Evolutionary conservation across 495 filamentous ascomycete species (phyloP), one percentile per base, ranked within the genome.

Genomic region (Rusavskia elegans): DNA sequence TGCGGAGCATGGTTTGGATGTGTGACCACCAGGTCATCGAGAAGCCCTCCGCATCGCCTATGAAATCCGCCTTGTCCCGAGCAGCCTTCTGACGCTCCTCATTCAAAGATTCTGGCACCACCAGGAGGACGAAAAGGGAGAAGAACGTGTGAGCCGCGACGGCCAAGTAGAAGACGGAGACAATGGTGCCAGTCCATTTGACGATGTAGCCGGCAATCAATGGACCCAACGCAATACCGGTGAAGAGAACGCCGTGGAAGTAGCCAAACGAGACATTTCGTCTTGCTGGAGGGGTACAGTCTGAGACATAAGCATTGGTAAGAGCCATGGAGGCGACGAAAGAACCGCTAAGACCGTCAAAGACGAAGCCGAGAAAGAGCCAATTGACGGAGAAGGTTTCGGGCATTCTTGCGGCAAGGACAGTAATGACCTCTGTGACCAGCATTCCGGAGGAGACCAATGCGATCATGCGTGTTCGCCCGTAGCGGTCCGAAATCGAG

Each of bases 221-320:
- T 2, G 92, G 92, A 0, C 92, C 92, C 13, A 84, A 54, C 5
- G 92, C 89, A 45, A 96, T 80, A 25, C 92, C 92, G 9, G 77
- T 73, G 60, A 95, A 98, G 16, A 98, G 71, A 58, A 81, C 82
- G 14, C 86, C 88, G 59, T 96, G 87, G 54, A 95, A 83, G 57
- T 85, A 87, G 3, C 85, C 89, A 64, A 98, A 95, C 21, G 81
- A 79, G n/a, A 92, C 83, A 45, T 82, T 86, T 19, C 92, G 78
- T 54, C 77, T 76, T 27, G 81, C 79, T 0, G 87, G 84, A 16
- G 80, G 70, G 13, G 92, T 90, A 65, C 87, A 95, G 62, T 98
- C 92, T 39, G 85, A 77, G 6, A 82, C 83, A 63, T 97, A 98
- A 0, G 90, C 83, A 60, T 89, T 79, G 21, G 77, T 79, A 38